These are phyloP conservation scores for Melampsora abietis-canadensis DNA, from an alignment of 1,284 basidiomycete genomes.

Conservation along the genomic window DNA sequence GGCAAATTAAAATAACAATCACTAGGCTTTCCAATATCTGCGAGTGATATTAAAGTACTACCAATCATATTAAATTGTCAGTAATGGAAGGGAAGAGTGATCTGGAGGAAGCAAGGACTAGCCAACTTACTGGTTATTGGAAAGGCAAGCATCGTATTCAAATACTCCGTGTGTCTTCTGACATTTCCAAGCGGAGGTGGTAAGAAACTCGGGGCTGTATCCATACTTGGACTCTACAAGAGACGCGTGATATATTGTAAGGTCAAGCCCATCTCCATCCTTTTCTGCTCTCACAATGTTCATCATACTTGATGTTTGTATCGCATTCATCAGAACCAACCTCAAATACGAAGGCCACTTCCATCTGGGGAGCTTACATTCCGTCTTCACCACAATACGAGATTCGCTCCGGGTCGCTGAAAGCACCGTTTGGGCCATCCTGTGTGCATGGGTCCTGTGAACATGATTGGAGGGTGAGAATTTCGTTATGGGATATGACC, in stretches of 20 bases:
- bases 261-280: conserved; percentile 21
- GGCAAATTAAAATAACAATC: conserved; percentile 42
- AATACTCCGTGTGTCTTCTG: conserved; percentile 34
- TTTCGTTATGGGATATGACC: not conserved
- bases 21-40: conserved; percentile 17
- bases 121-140: conserved; percentile 17
- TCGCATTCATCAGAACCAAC: not conserved
- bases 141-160: conserved; percentile 32
- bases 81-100: too few relatives aligned
- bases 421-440: conserved; percentile 26
- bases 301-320: conserved; percentile 31
- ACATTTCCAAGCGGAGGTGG: conserved; percentile 41
- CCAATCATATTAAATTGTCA: too few relatives aligned
- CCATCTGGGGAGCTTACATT: conserved; percentile 15
- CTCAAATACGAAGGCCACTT: not conserved
- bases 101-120: not conserved
- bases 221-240: conserved; percentile 27
- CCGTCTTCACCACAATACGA: conserved; percentile 41
- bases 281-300: conserved; percentile 42
- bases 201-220: conserved; percentile 33
- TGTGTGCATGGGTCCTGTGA: conserved; percentile 35
- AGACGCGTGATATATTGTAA: conserved; percentile 36
- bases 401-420: conserved; percentile 16
- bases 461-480: not conserved
- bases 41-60: conserved; percentile 1